These are phyloP conservation scores for Silene latifolia DNA, from an alignment of 148 eudicot species.

Conservation along the genomic window DNA sequence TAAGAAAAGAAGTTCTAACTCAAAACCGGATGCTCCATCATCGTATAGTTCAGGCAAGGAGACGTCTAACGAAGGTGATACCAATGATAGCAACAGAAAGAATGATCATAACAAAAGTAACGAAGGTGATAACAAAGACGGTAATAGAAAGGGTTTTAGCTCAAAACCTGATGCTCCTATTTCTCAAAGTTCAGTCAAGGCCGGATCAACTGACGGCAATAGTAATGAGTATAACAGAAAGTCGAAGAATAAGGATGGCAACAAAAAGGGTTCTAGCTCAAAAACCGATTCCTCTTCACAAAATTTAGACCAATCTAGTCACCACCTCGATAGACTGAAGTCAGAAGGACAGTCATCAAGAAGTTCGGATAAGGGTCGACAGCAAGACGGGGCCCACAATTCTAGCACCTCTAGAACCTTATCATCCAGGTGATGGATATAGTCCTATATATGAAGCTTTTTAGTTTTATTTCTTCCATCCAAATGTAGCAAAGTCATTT, in stretches of 20 bases:
- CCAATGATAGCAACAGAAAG: constrained; percentile 13
- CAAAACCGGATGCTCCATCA: not conserved
- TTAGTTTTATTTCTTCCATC: not conserved
- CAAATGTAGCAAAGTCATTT: not conserved
- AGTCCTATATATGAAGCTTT: constrained; percentile 1
- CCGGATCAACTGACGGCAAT: constrained; percentile 15
- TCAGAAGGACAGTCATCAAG: constrained; percentile 46
- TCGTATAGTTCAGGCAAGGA: not conserved
- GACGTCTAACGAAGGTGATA: not conserved
- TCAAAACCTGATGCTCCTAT: constrained; percentile 7
- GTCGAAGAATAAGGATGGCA: constrained; percentile 4
- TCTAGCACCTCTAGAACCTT: constrained; percentile 35
- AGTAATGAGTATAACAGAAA: constrained; percentile 10
- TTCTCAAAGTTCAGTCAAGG: not conserved
- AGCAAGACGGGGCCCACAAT: constrained; percentile 31
- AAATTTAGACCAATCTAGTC: constrained; percentile 29
- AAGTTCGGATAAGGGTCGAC: constrained; percentile 43
- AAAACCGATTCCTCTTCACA: constrained; percentile 28
- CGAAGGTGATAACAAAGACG: not conserved
- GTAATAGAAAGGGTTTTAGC: constrained; percentile 3
- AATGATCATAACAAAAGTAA: not conserved
- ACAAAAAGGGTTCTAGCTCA: constrained; percentile 20
- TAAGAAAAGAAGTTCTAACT: constrained; percentile 10
- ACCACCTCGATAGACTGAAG: constrained; percentile 45
- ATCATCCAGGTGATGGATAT: constrained; percentile 48